phyloP scores from a whole-genome alignment of 2,329 filamentous ascomycete species.

The Exophiala bonariae region DNA sequence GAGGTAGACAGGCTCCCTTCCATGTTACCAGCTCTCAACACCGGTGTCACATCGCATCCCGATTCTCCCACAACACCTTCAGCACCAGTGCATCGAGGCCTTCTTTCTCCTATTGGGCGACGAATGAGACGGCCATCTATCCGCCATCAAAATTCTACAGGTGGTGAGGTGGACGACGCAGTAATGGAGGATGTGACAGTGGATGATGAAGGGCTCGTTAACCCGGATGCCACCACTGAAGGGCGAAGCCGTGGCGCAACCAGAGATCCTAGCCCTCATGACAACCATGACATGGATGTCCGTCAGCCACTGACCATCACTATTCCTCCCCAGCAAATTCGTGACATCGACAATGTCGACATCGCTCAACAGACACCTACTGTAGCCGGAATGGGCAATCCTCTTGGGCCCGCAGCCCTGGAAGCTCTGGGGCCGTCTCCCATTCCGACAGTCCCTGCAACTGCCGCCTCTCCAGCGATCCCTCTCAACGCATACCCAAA shows the following conservation, averaged over 20 bases:
- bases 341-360: conserved; percentile 86
- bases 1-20: conserved; percentile 81
- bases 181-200: conserved; percentile 79
- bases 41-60: conserved; percentile 79
- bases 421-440: conserved; percentile 72
- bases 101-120: conserved; percentile 55
- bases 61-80: conserved; percentile 86
- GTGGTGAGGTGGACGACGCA: conserved; percentile 83
- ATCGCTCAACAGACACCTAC: conserved; percentile 83
- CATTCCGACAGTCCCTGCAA: conserved; percentile 63
- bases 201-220: conserved; percentile 51
- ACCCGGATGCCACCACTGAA: conserved; percentile 70
- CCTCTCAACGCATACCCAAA: conserved; percentile 74
- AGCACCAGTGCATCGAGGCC: conserved; percentile 61
- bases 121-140: conserved; percentile 76
- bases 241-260: conserved; percentile 55
- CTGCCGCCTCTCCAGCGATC: conserved; percentile 71
- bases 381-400: conserved; percentile 80
- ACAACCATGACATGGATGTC: conserved; percentile 11
- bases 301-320: conserved; percentile 62
- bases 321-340: conserved; percentile 76
- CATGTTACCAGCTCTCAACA: conserved; percentile 70
- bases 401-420: conserved; percentile 65
- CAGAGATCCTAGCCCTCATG: conserved; percentile 24
- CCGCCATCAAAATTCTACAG: conserved; percentile 81